These are phyloP conservation scores for Leccinum subgranulosum DNA, from an alignment of 768 basidiomycete species.

Conservation along the genomic window DNA sequence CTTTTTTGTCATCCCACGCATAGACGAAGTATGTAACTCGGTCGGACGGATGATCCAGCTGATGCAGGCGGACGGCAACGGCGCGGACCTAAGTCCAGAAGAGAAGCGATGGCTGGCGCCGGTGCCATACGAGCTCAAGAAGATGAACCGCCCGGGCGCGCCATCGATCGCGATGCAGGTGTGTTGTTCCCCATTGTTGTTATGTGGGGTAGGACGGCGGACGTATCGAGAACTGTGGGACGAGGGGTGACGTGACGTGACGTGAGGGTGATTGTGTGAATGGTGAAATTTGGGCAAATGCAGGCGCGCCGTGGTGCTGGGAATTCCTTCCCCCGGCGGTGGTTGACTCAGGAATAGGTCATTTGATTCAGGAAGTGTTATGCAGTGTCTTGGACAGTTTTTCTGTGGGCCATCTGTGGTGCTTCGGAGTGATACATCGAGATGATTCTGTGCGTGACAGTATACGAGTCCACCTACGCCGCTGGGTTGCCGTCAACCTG, in stretches of 20 bases:
- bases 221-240: conserved; percentile 12
- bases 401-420: too few species aligned
- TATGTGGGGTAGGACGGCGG: conserved; percentile 11
- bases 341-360: too few species aligned
- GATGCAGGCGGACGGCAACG: conserved; percentile 12
- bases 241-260: conserved; percentile 9
- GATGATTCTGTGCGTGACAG: too few species aligned
- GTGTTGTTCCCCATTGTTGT: conserved; percentile 12
- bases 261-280: too few species aligned
- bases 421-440: too few species aligned
- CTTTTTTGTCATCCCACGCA: neutral
- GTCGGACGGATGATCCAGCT: conserved; percentile 21
- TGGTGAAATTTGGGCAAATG: too few species aligned
- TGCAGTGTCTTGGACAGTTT: too few species aligned
- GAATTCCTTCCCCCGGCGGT: neutral
- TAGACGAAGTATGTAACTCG: conserved; percentile 24
- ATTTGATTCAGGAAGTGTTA: too few species aligned
- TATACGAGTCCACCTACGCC: too few species aligned
- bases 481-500: too few species aligned
- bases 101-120: conserved; percentile 10
- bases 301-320: too few species aligned
- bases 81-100: neutral
- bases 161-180: conserved; percentile 11
- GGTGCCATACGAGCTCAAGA: conserved; percentile 13
- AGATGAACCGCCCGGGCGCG: neutral